Evolutionary conservation across 1,284 basidiomycete species (phyloP), one percentile per base, ranked within the genome.

Genomic region (Flammula alnicola): DNA sequence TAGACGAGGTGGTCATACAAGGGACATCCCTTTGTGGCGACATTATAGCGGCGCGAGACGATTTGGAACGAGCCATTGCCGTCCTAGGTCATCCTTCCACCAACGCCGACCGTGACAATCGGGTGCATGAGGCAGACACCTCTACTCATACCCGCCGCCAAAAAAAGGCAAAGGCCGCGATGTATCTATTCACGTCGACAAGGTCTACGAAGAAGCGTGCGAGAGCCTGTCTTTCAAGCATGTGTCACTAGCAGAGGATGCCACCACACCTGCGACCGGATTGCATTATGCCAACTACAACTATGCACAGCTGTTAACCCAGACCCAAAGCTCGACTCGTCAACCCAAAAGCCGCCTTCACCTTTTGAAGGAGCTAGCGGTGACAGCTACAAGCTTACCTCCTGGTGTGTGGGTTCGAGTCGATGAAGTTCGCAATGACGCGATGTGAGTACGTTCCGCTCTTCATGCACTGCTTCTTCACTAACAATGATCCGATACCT

Each of bases 391-490:
- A 7, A 76, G 74, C 52, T 67, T 81, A 10, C 79, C 79, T 23
- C 69, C 74, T 1, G 79, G 80, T 3, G 73, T 83, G 8, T 81
- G 77, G 75, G 74, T 81, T 23, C 70, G 79, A 35, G 76, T 79
- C 5, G 79, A 83, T 56, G 80, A 83, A 56, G 72, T 77, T 27
- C 71, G 80, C 41, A 79, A 80, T 60, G 79, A 83, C 58, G 77
- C 69, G 2, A 73, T 58, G 56, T 49, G 51, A 79, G 79, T 79
- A 51, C 51, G 75, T 63, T 35, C 42, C 25, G 12, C 27, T 25
- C 19, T 49, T 44, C 32, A n/a, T 41, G 17, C 35, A 14, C 33
- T 12, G 41, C 27, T 23, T 46, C 45, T 43, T 41, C n/a, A 23
- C 23, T 47, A 17, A 47, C 27, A 33, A 26, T n/a, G n/a, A 40